Base-by-base conservation (phyloP, 1,284 basidiomycete genomes). In the Stygiomarasmius scandens region DNA sequence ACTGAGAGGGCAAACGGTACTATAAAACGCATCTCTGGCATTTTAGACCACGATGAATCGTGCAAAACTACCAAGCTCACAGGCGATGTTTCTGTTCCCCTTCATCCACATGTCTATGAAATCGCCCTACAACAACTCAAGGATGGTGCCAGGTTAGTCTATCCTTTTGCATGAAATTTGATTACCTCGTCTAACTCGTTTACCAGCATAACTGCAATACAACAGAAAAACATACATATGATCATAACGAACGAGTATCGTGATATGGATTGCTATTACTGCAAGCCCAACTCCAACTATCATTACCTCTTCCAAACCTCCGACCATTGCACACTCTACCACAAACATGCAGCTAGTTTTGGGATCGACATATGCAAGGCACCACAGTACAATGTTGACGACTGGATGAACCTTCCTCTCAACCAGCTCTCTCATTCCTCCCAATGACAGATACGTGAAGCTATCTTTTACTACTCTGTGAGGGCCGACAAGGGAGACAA, bases 401-500 rank as follows among this genome's bases (percentile, higher is more conserved):
- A 57, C 22, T 57, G 55, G 55, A 32, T 57, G 1, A 48, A 52
- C 32, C 41, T 50, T 1, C 10, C 44, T 14, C 32, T 34, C 14
- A 14, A 14, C 32, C 14, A 8, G 8, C 32, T 34, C 3, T 36
- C 43, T 10, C 14, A 10, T 0, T 10, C 25, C 24, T 52, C 16
- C 44, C 44, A 47, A 19, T 1, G 22, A 1, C 24, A 32, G 1
- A 2, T 54, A 9, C n/a, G 27, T 2, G 23, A 53, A 20, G 56
- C 56, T 19, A 38, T 58, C 12, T 58, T 58, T 19, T 45, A 58
- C 32, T 58, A 58, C 22, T 49, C 44, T 20, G 54, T 58, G 6
- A 52, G 58, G 27, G 43, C 56, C 5, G 49, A 20, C 10, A 32
- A 44, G 24, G 54, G 52, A 0, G 61, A 66, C 9, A 57, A 52